Percentiles rank a stretch among this genome's conserved stretches.
These are phyloP conservation scores for Nakazawaea ishiwadae DNA, from an alignment of 805 yeast genomes.

Conservation along the genomic window DNA sequence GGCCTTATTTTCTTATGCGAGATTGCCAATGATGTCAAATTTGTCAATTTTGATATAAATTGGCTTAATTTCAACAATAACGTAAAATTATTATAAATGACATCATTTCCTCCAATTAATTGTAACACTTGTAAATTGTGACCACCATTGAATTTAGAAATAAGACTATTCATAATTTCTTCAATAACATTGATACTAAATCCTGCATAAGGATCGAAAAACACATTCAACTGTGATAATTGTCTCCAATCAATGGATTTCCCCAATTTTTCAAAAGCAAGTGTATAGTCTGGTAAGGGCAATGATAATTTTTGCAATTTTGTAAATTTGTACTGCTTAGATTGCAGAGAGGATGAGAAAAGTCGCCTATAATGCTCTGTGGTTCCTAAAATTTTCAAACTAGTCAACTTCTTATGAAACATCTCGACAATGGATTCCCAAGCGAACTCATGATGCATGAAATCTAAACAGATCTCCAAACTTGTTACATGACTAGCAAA, in stretches of 20 bases:
- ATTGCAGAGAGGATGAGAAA: background rate
- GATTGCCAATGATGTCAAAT: background rate
- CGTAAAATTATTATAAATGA: background rate
- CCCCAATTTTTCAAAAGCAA: background rate
- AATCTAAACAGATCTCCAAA: slow-evolving; percentile 8
- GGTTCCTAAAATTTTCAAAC: slow-evolving; percentile 4
- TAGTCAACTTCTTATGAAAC: background rate
- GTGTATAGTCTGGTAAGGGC: background rate
- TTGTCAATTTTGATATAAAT: background rate
- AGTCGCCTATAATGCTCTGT: slow-evolving; percentile 1
- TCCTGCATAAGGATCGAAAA: slow-evolving; percentile 8
- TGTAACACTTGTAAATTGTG: background rate
- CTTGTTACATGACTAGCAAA: background rate
- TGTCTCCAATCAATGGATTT: slow-evolving; percentile 1
- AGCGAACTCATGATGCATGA: background rate
- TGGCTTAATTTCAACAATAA: background rate
- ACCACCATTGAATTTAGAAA: background rate
- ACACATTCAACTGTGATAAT: slow-evolving; percentile 2
- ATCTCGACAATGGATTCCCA: background rate
- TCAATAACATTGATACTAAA: background rate
- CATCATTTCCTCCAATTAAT: slow-evolving; percentile 4
- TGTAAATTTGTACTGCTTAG: background rate
- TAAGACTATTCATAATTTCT: background rate
- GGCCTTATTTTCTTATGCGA: background rate
- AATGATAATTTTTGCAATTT: background rate